These are phyloP conservation scores for Inga oerstediana DNA, from an alignment of 306 rosid genomes.

Conservation along the genomic window DNA sequence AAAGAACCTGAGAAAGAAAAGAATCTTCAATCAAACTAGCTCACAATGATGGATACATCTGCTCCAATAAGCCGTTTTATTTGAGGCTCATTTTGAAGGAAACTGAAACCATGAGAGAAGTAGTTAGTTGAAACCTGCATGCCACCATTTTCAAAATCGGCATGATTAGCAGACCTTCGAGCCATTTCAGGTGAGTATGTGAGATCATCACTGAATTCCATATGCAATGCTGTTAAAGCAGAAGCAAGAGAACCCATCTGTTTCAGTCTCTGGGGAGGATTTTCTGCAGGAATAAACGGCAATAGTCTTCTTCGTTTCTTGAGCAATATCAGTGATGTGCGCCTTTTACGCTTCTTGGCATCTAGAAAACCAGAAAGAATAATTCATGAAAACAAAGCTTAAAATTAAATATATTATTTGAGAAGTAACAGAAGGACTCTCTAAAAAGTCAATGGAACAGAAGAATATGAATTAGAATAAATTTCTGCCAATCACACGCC, in stretches of 20 bases:
- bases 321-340: slow-evolving; percentile 60
- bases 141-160: slow-evolving; percentile 71
- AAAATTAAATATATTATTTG: not conserved
- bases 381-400: slow-evolving; percentile 28
- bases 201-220: slow-evolving; percentile 75
- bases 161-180: slow-evolving; percentile 63
- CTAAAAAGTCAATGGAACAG: slow-evolving; percentile 20
- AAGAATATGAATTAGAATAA: slow-evolving; percentile 10
- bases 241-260: slow-evolving; percentile 88
- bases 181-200: slow-evolving; percentile 69
- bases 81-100: slow-evolving; percentile 18
- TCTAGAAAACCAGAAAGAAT: slow-evolving; percentile 48
- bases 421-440: slow-evolving; percentile 1
- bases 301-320: slow-evolving; percentile 74
- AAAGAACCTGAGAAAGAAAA: slow-evolving; percentile 52
- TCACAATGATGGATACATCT: slow-evolving; percentile 26
- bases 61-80: slow-evolving; percentile 13
- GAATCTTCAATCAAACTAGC: slow-evolving; percentile 28
- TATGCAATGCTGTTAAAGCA: slow-evolving; percentile 60
- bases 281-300: slow-evolving; percentile 69
- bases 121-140: slow-evolving; percentile 71
- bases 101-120: slow-evolving; percentile 17
- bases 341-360: slow-evolving; percentile 65
- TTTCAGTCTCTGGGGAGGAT: slow-evolving; percentile 61
- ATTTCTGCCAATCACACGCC: not conserved